A percentile compares a stretch with the other conserved stretches of the same genome.
Evolutionary conservation across 495 filamentous ascomycete genomes (phyloP).

Genomic region (Talaromyces thailandensis): DNA sequence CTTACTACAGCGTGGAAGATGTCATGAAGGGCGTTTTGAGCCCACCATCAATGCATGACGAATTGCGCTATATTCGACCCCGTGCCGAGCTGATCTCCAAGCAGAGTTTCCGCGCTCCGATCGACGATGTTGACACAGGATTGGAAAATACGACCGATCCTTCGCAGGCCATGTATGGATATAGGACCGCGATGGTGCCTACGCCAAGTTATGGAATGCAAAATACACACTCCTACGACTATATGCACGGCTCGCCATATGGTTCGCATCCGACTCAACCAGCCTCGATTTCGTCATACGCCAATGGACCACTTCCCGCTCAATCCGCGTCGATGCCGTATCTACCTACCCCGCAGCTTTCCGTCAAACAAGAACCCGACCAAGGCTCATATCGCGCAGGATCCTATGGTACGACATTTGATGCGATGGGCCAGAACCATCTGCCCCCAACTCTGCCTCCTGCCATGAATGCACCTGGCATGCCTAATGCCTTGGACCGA

Average conservation of each 20-base stretch:
- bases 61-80: conserved; percentile 45
- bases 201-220: conserved; percentile 29
- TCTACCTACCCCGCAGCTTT: conserved; percentile 25
- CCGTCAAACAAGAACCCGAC: conserved; percentile 27
- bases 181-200: conserved; percentile 31
- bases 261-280: conserved; percentile 28
- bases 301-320: conserved; percentile 25
- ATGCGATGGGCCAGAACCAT: conserved; percentile 24
- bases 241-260: conserved; percentile 26
- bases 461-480: conserved; percentile 19
- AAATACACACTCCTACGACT: conserved; percentile 28
- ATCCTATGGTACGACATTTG: conserved; percentile 28
- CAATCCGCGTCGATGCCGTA: conserved; percentile 32
- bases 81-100: conserved; percentile 51
- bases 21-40: conserved; percentile 52
- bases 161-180: conserved; percentile 30
- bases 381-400: conserved; percentile 26
- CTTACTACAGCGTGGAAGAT: conserved; percentile 77
- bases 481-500: conserved; percentile 28
- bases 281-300: conserved; percentile 26
- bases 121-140: conserved; percentile 49
- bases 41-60: conserved; percentile 50
- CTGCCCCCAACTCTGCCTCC: conserved; percentile 31
- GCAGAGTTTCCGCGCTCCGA: conserved; percentile 61
- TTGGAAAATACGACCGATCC: conserved; percentile 31